A percentile compares a stretch with the other conserved stretches of the same genome.
phyloP scores from a whole-genome alignment of 1,139 yeast species.

The Blastobotrys serpentis region DNA sequence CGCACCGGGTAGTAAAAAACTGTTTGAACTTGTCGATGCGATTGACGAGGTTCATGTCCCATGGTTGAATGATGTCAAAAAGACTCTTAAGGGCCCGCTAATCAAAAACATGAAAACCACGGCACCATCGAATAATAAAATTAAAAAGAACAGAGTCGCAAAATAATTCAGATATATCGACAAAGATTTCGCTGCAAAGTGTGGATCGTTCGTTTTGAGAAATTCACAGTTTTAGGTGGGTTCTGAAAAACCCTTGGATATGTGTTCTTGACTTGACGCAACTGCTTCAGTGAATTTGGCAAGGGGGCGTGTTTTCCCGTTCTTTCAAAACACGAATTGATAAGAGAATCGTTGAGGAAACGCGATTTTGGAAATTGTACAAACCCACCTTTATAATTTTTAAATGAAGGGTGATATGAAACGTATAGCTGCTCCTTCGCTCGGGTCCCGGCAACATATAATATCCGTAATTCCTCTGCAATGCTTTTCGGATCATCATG shows the following conservation, averaged over 20 bases:
- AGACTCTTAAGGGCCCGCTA: conserved; percentile 16
- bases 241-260: conserved; percentile 5
- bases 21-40: conserved; percentile 12
- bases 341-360: neutral
- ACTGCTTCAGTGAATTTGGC: neutral
- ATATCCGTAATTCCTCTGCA: conserved; percentile 74
- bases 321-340: neutral
- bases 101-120: conserved; percentile 20
- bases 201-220: conserved; percentile 3
- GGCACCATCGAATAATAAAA: conserved; percentile 18
- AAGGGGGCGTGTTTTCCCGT: neutral
- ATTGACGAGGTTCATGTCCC: conserved; percentile 15
- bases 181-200: neutral
- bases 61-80: conserved; percentile 16
- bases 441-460: conserved; percentile 81
- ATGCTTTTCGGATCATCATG: conserved; percentile 24
- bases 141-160: conserved; percentile 4
- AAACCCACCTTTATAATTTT: neutral
- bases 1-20: conserved; percentile 15
- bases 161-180: neutral
- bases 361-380: conserved; percentile 6
- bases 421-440: conserved; percentile 40
- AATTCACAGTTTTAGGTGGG: neutral
- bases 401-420: conserved; percentile 1
- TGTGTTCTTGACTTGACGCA: neutral